These are phyloP conservation scores for Tarenaya hassleriana DNA, from an alignment of 345 rosid genomes.

Conservation along the genomic window DNA sequence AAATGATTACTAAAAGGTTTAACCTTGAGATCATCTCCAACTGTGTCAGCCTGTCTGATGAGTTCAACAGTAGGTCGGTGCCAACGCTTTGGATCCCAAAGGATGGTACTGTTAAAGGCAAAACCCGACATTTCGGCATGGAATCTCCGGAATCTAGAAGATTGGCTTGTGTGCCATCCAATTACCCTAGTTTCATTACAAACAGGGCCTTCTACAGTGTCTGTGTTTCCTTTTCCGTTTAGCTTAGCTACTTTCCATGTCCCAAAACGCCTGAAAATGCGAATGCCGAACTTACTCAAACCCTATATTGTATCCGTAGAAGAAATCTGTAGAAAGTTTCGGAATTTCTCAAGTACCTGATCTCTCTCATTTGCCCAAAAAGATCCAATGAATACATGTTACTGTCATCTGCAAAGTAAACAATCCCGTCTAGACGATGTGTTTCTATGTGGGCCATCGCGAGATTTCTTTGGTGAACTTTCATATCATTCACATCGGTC, in stretches of 20 bases:
- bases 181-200: constrained; percentile 71
- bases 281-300: no score
- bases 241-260: constrained; percentile 97
- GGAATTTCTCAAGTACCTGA: no score
- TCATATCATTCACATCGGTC: no score
- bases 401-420: no score
- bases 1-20: no score
- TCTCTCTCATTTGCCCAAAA: no score
- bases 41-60: constrained; percentile 62
- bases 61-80: constrained; percentile 40
- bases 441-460: no score
- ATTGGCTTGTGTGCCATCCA: constrained; percentile 97
- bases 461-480: no score
- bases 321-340: no score
- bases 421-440: no score
- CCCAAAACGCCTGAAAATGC: constrained; percentile 72
- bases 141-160: constrained; percentile 72
- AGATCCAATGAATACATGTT: no score
- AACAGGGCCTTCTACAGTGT: constrained; percentile 80
- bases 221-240: constrained; percentile 78
- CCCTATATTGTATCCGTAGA: no score
- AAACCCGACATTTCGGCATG: constrained; percentile 97
- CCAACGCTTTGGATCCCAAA: constrained; percentile 92
- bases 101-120: constrained; percentile 88
- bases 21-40: constrained; percentile 90